Base-by-base conservation (phyloP, 2,329 filamentous ascomycete species). In the Peltaster fructicola region DNA sequence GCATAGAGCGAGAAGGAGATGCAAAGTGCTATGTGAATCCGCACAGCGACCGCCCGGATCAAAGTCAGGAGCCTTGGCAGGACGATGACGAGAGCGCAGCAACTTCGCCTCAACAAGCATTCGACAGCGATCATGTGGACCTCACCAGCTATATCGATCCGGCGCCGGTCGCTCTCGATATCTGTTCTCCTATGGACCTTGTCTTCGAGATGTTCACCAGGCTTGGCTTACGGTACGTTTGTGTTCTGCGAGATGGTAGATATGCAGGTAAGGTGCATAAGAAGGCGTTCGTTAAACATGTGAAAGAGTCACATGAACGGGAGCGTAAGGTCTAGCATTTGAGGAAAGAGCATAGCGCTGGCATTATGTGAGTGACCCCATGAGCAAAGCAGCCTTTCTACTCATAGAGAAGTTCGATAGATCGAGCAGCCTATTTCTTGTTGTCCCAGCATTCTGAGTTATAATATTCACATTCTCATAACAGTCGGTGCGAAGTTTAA, bases 191-290 rank as follows among this genome's bases (percentile, higher is more conserved):
- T 0, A 84, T 95, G 68, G 84, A 95, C 46, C 56, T 98, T 18
- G 88, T 93, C 4, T 93, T 92, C 42, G 88, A 98, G 47, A 85
- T 82, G 43, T 98, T 95, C 48, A 78, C 80, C 24, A 98, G 98
- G 53, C 61, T 98, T 6, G 88, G 88, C 2, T 53, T 98, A 36
- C 64, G 88, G 33, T 95, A 92, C 50, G 75, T 98, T 24, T 95
- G 88, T 47, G 82, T 93, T 4, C 57, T 88, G 14, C 68, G 67
- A 27, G 73, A 92, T 36, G 88, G 88, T 13, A 70, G 69, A 32
- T 98, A 80, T 52, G 78, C 77, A 2, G 88, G 88, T 33, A 67
- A 98, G 61, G 81, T 75, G 24, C 88, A 98, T 52, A 95, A 95
- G 59, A 98, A 98, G 59, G 74, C 72, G 4, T 95, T 98, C 56